Base-by-base conservation (phyloP, 805 yeast genomes). In the Cyberlindnera samutprakarnensis region DNA sequence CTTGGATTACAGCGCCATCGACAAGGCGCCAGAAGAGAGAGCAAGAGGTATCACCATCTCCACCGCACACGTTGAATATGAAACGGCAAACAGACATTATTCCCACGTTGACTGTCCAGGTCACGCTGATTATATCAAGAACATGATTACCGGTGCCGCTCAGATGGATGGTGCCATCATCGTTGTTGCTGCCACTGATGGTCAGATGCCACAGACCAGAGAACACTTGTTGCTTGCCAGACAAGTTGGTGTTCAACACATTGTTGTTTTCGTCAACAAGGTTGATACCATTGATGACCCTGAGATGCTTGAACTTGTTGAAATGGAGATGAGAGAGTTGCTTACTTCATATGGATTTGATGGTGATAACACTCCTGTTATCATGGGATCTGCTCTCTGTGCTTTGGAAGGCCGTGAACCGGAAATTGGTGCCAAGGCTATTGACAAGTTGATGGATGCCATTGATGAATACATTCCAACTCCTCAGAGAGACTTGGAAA, bases 181-280 rank as follows among this genome's bases (percentile, higher is more conserved):
- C 68, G 97, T 90, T 42, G 97, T 92, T 62, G 98, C 97, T 56
- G 98, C 98, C 43, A 72, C 95, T 37, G 98, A 92, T 58, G 98
- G 98, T 57, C 95, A 87, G 69, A 92, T 90, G 97, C 97, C 96
- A 58, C 98, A 92, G 72, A 92, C 98, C 50, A 85, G 97, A 72
- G 98, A 92, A 71, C 98, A 92, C 70, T 73, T 92, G 69, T 70
- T 92, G 64, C 78, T 92, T 56, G 98, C 98, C 44, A 86, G 97
- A 73, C 98, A 92, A 72, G 97, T 92, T 60, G 98, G 98, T 75
- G 95, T 92, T 47, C 94, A 90, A 69, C 76, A 87, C 67, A 75
- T 92, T 57, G 96, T 92, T 62, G 98, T 92, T 32, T 92, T 84
- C 53, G 97, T 92, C 39, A 92, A 92, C 83, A 92, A 92, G 72